These are phyloP conservation scores for Bryum argenteum DNA, from an alignment of 225 moss, liverwort and hornwort species.

Conservation along the genomic window DNA sequence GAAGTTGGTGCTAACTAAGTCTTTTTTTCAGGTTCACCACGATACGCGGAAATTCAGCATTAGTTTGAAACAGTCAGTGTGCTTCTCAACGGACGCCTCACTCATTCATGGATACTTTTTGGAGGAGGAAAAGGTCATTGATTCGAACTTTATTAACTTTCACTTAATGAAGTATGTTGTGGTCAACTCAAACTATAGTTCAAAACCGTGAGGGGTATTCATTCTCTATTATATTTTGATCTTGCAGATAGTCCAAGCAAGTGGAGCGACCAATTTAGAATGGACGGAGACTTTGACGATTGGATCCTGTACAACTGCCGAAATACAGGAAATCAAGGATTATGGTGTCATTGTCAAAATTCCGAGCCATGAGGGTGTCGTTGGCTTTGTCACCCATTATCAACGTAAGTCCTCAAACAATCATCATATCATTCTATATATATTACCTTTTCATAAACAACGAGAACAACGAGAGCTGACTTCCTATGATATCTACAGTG, in stretches of 20 bases:
- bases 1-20: conserved; percentile 32
- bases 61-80: conserved; percentile 85
- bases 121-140: conserved; percentile 79
- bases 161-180: conserved; percentile 2
- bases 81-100: conserved; percentile 78
- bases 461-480: background rate
- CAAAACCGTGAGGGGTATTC: background rate
- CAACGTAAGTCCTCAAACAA: conserved; percentile 56
- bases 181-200: background rate
- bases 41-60: conserved; percentile 77
- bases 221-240: conserved; percentile 7
- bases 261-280: conserved; percentile 59
- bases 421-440: background rate
- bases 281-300: conserved; percentile 74
- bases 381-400: conserved; percentile 90
- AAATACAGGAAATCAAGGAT: conserved; percentile 89
- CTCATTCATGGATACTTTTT: conserved; percentile 81
- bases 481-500: conserved; percentile 47
- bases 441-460: background rate
- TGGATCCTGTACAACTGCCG: conserved; percentile 74
- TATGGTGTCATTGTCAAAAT: conserved; percentile 92
- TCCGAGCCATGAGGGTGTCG: conserved; percentile 64
- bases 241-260: conserved; percentile 46
- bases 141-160: background rate
- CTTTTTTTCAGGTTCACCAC: conserved; percentile 62